Base-by-base conservation (phyloP, 140 eudicot genomes). In the Senecio squalidus region DNA sequence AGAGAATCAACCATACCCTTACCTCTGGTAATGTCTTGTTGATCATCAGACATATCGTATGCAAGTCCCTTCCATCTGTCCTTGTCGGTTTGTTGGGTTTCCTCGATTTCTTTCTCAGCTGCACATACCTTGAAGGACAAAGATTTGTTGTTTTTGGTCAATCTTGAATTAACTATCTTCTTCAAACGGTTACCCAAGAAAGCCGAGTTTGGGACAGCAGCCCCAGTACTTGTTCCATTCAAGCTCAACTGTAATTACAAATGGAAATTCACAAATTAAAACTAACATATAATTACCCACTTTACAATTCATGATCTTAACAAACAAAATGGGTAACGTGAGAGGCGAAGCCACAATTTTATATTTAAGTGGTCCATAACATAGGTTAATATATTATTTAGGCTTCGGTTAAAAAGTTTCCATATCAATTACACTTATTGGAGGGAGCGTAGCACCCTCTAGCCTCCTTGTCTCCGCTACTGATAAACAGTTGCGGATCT, bases 61-160 rank as follows among this genome's bases (percentile, higher is more conserved):
- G 66, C 78, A n/a, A 90, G 85, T 18, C 95, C 95, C 52, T 43
- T 77, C 98, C 98, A 91, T 63, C 69, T 81, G 75, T 91, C 98
- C 33, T 68, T 66, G 17, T 77, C 76, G 6, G 95, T 85, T 76
- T 89, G 93, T 48, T 63, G 43, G 20, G 62, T 33, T 71, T 82
- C 92, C 1, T 86, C 82, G 4, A 74, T 70, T 49, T 82, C 78
- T 24, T 73, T 60, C 16, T 55, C 66, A 0, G 74, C 82, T 6
- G 95, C 87, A 22, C 56, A 67, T 1, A 83, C 68, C 67, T 75
- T 86, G 36, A 91, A 69, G 48, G 30, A 36, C 50, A 65, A 10
- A 6, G 67, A 62, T 45, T 71, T 71, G 61, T 55, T 71, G 18
- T 60, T 70, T 52, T 5, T 62, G 69, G 30, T 66, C 58, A 63